These are phyloP conservation scores for Aphanomyces cochlioides DNA, from an alignment of 352 stramenopile species.

Conservation along the genomic window DNA sequence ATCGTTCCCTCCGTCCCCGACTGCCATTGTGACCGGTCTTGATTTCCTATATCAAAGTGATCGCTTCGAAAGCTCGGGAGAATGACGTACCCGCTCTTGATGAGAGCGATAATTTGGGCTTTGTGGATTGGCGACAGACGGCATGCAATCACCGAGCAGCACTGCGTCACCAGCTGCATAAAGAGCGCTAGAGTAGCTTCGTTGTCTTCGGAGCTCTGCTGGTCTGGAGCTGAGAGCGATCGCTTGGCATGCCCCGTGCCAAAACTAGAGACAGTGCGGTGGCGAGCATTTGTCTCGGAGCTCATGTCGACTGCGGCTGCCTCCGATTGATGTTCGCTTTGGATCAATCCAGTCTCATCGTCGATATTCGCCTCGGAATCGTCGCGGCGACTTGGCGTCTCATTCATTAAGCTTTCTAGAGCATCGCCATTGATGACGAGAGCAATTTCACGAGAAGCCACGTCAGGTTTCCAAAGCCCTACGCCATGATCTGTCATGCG, in stretches of 20 bases:
- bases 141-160: conserved; percentile 82
- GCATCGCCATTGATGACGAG: conserved; percentile 82
- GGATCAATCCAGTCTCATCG: neutral
- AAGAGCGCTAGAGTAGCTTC: conserved; percentile 38
- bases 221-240: conserved; percentile 31
- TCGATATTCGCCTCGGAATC: neutral
- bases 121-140: conserved; percentile 88
- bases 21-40: conserved; percentile 79
- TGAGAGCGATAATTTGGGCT: conserved; percentile 70
- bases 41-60: conserved; percentile 29
- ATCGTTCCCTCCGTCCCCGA: conserved; percentile 96
- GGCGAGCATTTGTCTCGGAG: neutral
- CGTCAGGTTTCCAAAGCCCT: conserved; percentile 71
- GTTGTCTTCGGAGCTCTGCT: conserved; percentile 36
- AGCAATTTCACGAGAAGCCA: conserved; percentile 61
- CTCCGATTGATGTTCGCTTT: neutral
- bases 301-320: neutral
- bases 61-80: neutral
- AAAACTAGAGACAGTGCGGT: neutral
- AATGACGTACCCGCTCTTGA: conserved; percentile 57
- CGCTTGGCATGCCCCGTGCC: neutral
- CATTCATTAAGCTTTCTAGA: conserved; percentile 57
- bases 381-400: neutral
- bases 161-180: conserved; percentile 65
- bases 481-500: conserved; percentile 30